Evolutionary conservation across 148 eudicot genomes (phyloP), one percentile per base, ranked within the genome.

Genomic region (Rheum nobile): DNA sequence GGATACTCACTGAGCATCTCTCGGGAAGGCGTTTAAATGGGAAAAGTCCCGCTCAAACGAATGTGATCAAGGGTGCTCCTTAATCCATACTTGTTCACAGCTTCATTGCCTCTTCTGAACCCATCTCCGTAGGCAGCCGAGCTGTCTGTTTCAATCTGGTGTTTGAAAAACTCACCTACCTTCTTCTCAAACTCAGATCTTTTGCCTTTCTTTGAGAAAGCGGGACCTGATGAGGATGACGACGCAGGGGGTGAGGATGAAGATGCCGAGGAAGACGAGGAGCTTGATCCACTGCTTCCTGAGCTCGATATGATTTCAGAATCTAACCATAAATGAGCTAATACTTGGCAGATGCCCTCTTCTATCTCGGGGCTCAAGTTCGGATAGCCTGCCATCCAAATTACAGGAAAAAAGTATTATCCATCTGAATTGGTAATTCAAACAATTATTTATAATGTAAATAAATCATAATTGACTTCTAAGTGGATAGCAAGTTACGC

Each of bases 341-440:
- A 70, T 26, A 88, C 92, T 74, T 88, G 92, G 67, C 92, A 88
- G 68, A 88, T 88, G 41, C 92, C 92, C 83, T 88, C 92, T 83
- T 88, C 92, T 14, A 75, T 44, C 72, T 63, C 73, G 0, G 73
- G 48, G 17, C 73, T 41, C 34, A 71, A 38, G 73, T 71, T 71
- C 7, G 73, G 73, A 41, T 71, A 38, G 29, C 73, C 73, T 71
- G 39, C 41, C 13, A 71, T 12, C 48, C 73, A 39, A 39, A 39
- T 16, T 65, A 9, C 9, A 65, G 19, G 67, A 28, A 31, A 31
- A 16, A 16, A 38, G 21, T 38, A 50, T 71, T 38, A 21, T 26
- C 34, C 16, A 21, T 39, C 48, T 21, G 24, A 69, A 11, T 19
- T 61, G 28, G 24, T 10, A 50, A 3, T 68, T n/a, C 16, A 35